These are phyloP conservation scores for Glomus cerebriforme DNA, from an alignment of 192 early-diverging fungal genomes.

Conservation along the genomic window DNA sequence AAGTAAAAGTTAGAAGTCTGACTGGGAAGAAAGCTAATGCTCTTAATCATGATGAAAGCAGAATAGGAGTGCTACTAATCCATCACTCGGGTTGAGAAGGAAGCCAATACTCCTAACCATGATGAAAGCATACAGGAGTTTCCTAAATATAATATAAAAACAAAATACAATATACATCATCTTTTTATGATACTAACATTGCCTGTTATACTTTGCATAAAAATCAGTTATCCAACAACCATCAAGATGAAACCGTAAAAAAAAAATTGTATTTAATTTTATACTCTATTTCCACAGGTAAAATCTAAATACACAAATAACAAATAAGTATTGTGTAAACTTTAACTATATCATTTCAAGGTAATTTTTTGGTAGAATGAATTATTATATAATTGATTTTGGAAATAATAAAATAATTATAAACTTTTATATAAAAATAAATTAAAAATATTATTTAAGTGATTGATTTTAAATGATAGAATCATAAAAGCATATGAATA, in stretches of 20 bases:
- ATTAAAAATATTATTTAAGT: not conserved
- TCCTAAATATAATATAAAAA: not conserved
- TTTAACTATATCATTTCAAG: too few relatives aligned
- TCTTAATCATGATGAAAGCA: slow-evolving; percentile 3
- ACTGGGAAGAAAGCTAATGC: not conserved
- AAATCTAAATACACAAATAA: too few relatives aligned
- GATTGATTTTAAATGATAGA: not conserved
- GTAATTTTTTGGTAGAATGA: not conserved
- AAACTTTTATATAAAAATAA: not conserved
- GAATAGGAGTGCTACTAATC: not conserved
- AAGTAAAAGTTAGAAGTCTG: too few relatives aligned
- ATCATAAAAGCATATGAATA: not conserved
- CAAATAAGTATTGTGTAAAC: too few relatives aligned
- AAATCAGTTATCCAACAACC: too few relatives aligned
- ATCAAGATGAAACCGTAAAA: too few relatives aligned
- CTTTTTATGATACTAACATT: too few relatives aligned
- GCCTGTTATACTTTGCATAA: too few relatives aligned
- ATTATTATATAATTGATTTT: not conserved
- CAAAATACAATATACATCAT: not conserved
- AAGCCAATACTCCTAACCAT: too few relatives aligned
- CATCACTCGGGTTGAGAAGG: not conserved
- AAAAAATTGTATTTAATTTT: too few relatives aligned
- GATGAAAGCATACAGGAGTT: too few relatives aligned
- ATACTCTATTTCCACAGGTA: too few relatives aligned
- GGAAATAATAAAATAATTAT: not conserved